phyloP scores from a whole-genome alignment of 805 yeast genomes.

The Cyberlindnera meyerae region DNA sequence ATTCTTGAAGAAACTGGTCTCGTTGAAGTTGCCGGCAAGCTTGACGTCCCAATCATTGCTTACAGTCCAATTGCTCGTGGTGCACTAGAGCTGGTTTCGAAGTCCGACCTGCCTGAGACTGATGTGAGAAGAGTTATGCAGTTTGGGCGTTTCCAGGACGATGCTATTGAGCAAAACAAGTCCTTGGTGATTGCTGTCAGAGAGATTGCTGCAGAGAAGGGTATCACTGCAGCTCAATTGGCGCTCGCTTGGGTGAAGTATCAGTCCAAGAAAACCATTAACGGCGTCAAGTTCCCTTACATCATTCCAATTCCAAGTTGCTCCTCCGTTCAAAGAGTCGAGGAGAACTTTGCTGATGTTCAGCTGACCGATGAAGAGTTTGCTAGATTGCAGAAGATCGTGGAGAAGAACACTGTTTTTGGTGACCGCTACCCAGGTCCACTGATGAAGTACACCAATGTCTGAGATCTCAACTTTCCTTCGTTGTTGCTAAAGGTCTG shows the following conservation, averaged over 20 bases:
- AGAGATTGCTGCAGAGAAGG: slow-evolving; percentile 40
- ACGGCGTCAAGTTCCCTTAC: slow-evolving; percentile 37
- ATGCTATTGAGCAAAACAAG: slow-evolving; percentile 51
- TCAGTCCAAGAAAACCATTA: slow-evolving; percentile 26
- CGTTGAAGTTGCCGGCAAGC: slow-evolving; percentile 50
- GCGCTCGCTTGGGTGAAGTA: slow-evolving; percentile 64
- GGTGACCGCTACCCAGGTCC: slow-evolving; percentile 54
- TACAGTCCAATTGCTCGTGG: slow-evolving; percentile 50
- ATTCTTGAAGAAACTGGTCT: slow-evolving; percentile 53
- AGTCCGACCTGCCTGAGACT: slow-evolving; percentile 46
- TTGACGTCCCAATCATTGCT: slow-evolving; percentile 60
- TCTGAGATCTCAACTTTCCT: not conserved
- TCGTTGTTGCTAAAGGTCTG: too few relatives aligned
- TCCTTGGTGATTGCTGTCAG: slow-evolving; percentile 47
- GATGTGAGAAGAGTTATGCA: slow-evolving; percentile 40
- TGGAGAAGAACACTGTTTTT: slow-evolving; percentile 38
- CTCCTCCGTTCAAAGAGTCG: slow-evolving; percentile 52
- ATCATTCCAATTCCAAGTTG: slow-evolving; percentile 82
- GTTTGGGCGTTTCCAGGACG: slow-evolving; percentile 56
- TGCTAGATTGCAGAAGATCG: slow-evolving; percentile 33
- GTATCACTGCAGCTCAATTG: slow-evolving; percentile 57
- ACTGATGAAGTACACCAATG: slow-evolving; percentile 9
- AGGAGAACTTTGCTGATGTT: slow-evolving; percentile 46
- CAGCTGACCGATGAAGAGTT: slow-evolving; percentile 45
- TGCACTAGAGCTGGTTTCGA: slow-evolving; percentile 51